phyloP scores from a whole-genome alignment of 176 grass and related monocot genomes.

The Aegilops speltoides region DNA sequence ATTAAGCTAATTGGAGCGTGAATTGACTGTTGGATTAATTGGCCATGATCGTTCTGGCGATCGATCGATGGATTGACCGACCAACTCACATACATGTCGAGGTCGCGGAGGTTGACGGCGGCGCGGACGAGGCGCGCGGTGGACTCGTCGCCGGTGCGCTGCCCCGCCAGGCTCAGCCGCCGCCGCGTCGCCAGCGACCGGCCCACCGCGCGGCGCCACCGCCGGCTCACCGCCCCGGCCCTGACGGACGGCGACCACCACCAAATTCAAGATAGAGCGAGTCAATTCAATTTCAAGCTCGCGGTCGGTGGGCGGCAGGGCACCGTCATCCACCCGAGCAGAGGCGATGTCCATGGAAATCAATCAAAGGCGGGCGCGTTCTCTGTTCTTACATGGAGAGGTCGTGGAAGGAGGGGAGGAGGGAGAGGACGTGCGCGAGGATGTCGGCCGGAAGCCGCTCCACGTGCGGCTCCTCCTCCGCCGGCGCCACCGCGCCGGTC shows the following conservation, averaged over 20 bases:
- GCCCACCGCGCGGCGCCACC: conserved; percentile 75
- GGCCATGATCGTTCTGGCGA: neutral
- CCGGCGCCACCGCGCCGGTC: neutral
- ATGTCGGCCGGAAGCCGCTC: conserved; percentile 77
- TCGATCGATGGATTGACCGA: neutral
- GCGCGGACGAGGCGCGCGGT: conserved; percentile 67
- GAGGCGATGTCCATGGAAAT: neutral
- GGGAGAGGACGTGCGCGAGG: conserved; percentile 69
- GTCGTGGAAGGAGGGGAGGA: conserved; percentile 81
- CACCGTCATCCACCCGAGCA: neutral
- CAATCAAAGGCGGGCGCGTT: neutral
- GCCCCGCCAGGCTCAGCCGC: conserved; percentile 73
- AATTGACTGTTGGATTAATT: neutral
- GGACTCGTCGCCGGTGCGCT: conserved; percentile 74
- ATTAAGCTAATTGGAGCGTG: neutral
- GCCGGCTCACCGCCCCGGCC: conserved; percentile 67
- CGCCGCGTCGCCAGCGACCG: conserved; percentile 69
- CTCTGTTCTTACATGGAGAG: conserved; percentile 53
- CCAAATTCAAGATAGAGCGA: neutral
- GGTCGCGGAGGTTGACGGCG: conserved; percentile 80
- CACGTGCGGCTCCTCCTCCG: conserved; percentile 51
- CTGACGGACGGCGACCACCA: conserved; percentile 19
- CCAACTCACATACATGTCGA: conserved; percentile 88
- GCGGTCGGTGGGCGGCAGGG: no score
- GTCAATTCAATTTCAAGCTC: no score